phyloP scores from a whole-genome alignment of 106 monocot genomes.

The Alisma plantagoaquatica region DNA sequence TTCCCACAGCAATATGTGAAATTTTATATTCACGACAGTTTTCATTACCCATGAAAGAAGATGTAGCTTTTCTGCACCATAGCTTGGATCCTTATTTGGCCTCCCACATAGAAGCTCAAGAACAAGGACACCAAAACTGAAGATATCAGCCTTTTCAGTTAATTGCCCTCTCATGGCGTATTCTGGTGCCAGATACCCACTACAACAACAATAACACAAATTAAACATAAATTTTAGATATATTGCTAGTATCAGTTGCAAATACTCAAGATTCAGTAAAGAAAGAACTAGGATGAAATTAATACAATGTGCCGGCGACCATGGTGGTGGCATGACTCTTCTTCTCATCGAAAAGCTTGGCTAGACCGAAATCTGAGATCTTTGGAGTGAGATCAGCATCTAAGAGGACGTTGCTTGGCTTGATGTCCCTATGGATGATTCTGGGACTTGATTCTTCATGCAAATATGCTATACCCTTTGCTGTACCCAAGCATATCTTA shows the following conservation, averaged over 20 bases:
- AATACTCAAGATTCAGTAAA: not conserved
- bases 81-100: slow-evolving; percentile 33
- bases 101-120: slow-evolving; percentile 69
- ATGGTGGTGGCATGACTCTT: slow-evolving; percentile 81
- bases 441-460: slow-evolving; percentile 11
- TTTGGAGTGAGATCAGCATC: slow-evolving; percentile 32
- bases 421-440: slow-evolving; percentile 13
- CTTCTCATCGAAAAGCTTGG: slow-evolving; percentile 83
- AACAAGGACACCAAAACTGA: slow-evolving; percentile 65
- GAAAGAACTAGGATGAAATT: not conserved
- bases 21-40: not conserved
- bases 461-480: slow-evolving; percentile 13
- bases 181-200: slow-evolving; percentile 82
- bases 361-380: slow-evolving; percentile 15
- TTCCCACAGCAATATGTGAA: not conserved
- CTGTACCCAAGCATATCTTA: slow-evolving; percentile 10
- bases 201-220: not conserved
- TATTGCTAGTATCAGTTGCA: not conserved
- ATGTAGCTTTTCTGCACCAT: slow-evolving; percentile 43
- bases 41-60: slow-evolving; percentile 77
- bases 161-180: slow-evolving; percentile 90
- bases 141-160: slow-evolving; percentile 86
- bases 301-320: slow-evolving; percentile 83
- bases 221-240: no score
- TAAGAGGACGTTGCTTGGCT: slow-evolving; percentile 40